Evolutionary conservation across 768 basidiomycete species (phyloP), one percentile per base, ranked within the genome.

Genomic region (Sarcodon aspratus): DNA sequence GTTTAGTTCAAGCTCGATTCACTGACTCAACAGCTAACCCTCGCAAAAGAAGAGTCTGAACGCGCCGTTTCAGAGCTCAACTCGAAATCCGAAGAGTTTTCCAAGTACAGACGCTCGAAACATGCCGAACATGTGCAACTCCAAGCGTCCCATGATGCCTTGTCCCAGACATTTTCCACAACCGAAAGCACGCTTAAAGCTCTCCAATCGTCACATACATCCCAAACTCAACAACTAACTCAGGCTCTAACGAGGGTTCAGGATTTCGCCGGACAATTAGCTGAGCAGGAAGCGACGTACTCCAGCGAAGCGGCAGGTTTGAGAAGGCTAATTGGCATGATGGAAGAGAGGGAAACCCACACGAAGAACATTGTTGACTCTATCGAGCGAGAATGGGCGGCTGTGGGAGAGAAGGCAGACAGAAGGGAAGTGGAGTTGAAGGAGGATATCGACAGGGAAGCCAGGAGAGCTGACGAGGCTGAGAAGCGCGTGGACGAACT

Each of bases 301-400:
- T 73, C 83, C 0, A 77, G 74, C 50, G 93, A 97, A 61, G 80
- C 82, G 2, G 79, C 74, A 36, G 78, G 80, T 10, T 66, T 93
- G 55, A 76, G 78, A 50, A 74, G 91, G 32, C 70, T 96, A 13
- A 82, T 93, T 9, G 68, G 75, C 7, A 78, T 93, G 70, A 82
- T 96, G 72, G 91, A 97, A 61, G 84, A 84, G 49, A 76, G 93
- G 35, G 91, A 93, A 61, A 79, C 81, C 47, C 85, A 93, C 53
- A 79, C 88, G 17, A 87, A 89, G 67, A 74, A 77, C 17, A 79
- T 91, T 47, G 82, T 97, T 0, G 83, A 90, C 18, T 72, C 72
- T 36, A 79, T 97, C 48, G 93, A 96, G 64, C 72, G 69, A 31
- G 90, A 95, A 55, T 85, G 88, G 79, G 83, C 83, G 18, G 71